A percentile compares a stretch with the other conserved stretches of the same genome.
Conservation (phyloP, 257 asterid genomes). For the Lycium barbarum region DNA sequence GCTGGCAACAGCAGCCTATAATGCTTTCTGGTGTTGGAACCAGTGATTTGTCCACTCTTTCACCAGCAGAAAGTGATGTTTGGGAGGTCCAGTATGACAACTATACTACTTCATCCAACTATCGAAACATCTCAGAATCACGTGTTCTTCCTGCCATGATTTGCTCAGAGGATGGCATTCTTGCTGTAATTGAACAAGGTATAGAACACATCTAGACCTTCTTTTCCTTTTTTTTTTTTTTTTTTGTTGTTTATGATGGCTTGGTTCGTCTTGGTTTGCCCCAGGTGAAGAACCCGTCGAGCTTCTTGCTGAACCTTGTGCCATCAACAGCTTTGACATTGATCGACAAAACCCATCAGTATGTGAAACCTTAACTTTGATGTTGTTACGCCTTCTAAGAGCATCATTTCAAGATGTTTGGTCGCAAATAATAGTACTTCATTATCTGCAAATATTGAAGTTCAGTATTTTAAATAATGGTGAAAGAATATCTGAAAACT, state of each 20-base stretch:
- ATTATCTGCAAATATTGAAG: not conserved
- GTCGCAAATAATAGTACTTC: not conserved
- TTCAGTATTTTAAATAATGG: not conserved
- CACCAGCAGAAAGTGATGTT: constrained; percentile 78
- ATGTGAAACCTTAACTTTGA: constrained; percentile 33
- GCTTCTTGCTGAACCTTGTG: constrained; percentile 89
- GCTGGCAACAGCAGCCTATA: constrained; percentile 76
- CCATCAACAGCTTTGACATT: constrained; percentile 92
- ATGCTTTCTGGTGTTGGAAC: constrained; percentile 62
- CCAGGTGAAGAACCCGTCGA: constrained; percentile 80
- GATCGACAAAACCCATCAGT: constrained; percentile 84
- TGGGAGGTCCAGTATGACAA: constrained; percentile 96
- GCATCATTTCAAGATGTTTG: constrained; percentile 10
- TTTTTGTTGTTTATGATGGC: constrained; percentile 22
- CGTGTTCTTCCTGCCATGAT: constrained; percentile 86
- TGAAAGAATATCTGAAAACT: not conserved
- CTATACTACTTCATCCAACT: constrained; percentile 66
- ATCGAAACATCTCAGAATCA: constrained; percentile 59
- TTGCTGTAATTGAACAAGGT: constrained; percentile 87
- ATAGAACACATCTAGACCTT: constrained; percentile 13
- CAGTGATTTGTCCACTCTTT: constrained; percentile 46
- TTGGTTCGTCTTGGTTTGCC: constrained; percentile 28
- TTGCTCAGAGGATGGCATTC: constrained; percentile 97
- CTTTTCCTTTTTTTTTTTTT: not conserved
- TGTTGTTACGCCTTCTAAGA: not conserved